A percentile compares a stretch with the other conserved stretches of the same genome.
Evolutionary conservation across 2,329 filamentous ascomycete species (phyloP).

Genomic region (Septoria petroselini): DNA sequence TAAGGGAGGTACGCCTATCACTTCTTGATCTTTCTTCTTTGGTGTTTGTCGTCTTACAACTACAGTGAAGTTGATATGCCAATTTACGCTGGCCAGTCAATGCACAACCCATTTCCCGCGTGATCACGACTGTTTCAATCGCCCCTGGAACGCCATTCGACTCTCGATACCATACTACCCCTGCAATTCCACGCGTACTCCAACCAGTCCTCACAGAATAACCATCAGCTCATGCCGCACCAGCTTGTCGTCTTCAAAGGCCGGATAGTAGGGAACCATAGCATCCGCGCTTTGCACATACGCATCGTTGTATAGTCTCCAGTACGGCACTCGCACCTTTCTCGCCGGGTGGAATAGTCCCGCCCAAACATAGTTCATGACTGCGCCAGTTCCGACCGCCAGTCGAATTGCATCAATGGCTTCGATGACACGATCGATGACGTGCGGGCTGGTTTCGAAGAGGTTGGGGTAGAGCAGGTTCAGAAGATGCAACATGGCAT

Average conservation of each 20-base stretch:
- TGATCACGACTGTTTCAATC: background rate
- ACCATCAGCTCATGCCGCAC: conserved; percentile 55
- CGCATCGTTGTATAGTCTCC: conserved; percentile 93
- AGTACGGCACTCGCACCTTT: conserved; percentile 92
- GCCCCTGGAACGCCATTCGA: too few relatives aligned
- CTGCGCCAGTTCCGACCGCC: conserved; percentile 84
- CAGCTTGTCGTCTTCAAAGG: conserved; percentile 74
- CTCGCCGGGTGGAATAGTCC: conserved; percentile 94
- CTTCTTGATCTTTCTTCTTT: too few relatives aligned
- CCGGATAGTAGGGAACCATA: conserved; percentile 95
- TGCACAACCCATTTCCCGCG: background rate
- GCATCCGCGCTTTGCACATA: conserved; percentile 92
- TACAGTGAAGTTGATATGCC: background rate
- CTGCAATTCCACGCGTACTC: too few relatives aligned
- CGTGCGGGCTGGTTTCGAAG: conserved; percentile 96
- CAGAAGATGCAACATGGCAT: conserved; percentile 96
- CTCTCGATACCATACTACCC: too few relatives aligned
- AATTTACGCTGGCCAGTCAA: background rate
- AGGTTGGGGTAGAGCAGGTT: conserved; percentile 96
- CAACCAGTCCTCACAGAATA: conserved; percentile 16
- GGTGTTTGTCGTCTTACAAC: background rate
- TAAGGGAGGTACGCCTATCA: too few relatives aligned
- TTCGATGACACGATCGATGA: conserved; percentile 96
- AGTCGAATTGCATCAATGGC: conserved; percentile 94
- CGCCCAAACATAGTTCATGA: conserved; percentile 98